Percentiles rank a stretch among this genome's conserved stretches.
These are phyloP conservation scores for Arabis alpina DNA, from an alignment of 345 rosid species.

Conservation along the genomic window DNA sequence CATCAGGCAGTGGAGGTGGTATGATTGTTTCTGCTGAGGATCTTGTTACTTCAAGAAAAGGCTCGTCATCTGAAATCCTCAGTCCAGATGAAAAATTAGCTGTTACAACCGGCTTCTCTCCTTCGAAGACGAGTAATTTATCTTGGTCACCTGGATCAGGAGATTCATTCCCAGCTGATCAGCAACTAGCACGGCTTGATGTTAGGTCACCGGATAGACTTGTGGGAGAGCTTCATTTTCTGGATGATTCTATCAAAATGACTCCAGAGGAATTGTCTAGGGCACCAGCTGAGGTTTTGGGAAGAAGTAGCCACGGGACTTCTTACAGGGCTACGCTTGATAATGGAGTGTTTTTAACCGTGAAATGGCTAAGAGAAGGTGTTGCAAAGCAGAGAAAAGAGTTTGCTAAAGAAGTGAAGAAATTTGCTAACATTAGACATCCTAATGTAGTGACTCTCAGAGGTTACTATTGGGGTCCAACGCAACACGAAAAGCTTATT, in stretches of 20 bases:
- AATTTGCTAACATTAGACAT: slow-evolving; percentile 91
- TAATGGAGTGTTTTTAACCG: slow-evolving; percentile 82
- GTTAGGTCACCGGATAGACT: slow-evolving; percentile 90
- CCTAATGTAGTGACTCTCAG: slow-evolving; percentile 94
- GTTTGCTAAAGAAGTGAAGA: slow-evolving; percentile 96
- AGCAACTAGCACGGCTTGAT: slow-evolving; percentile 76
- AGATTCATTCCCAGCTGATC: slow-evolving; percentile 85
- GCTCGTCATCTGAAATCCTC: slow-evolving; percentile 75
- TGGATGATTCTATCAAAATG: slow-evolving; percentile 81
- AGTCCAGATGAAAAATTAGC: slow-evolving; percentile 82
- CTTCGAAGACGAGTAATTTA: slow-evolving; percentile 72
- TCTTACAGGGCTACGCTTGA: slow-evolving; percentile 93
- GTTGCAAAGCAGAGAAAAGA: slow-evolving; percentile 96
- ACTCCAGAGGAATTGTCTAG: slow-evolving; percentile 94
- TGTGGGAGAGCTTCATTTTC: slow-evolving; percentile 90
- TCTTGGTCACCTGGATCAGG: slow-evolving; percentile 98
- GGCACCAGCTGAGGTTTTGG: slow-evolving; percentile 97
- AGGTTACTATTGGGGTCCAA: slow-evolving; percentile 99
- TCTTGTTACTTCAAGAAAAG: slow-evolving; percentile 74
- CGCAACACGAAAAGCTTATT: slow-evolving; percentile 97
- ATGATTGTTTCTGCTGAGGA: slow-evolving; percentile 88
- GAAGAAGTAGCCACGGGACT: slow-evolving; percentile 99
- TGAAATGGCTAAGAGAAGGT: slow-evolving; percentile 98
- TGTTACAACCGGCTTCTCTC: slow-evolving; percentile 75
- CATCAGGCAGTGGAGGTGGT: slow-evolving; percentile 68